A percentile compares a stretch with the other conserved stretches of the same genome.
phyloP scores from a whole-genome alignment of 75 land plant species.

The Cunninghamia lanceolata region DNA sequence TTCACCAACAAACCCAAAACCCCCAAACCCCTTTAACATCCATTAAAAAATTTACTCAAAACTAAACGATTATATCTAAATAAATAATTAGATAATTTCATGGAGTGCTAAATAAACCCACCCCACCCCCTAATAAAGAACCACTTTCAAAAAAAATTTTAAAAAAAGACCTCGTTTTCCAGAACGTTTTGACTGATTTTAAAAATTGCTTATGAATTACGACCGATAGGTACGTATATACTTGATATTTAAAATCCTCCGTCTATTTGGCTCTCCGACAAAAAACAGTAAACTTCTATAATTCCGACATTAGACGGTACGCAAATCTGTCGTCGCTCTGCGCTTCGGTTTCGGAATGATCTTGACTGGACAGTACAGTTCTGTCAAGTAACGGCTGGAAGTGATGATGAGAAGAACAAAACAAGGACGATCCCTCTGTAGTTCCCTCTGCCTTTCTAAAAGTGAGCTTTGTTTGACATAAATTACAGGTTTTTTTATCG shows the following conservation, averaged over 20 bases:
- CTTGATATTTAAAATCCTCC: neutral
- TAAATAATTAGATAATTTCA: no score
- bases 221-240: neutral
- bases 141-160: no score
- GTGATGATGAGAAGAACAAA: neutral
- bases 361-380: neutral
- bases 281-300: neutral
- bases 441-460: neutral
- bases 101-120: no score
- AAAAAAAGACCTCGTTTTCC: no score
- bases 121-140: no score
- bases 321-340: neutral
- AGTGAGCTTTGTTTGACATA: neutral
- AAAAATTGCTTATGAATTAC: no score
- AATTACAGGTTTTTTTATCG: neutral
- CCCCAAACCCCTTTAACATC: no score
- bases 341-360: neutral
- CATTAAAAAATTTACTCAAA: no score
- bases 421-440: neutral
- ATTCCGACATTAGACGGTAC: neutral
- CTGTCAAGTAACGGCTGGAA: neutral
- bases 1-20: no score
- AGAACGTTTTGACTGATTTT: no score
- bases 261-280: neutral
- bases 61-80: no score